Conservation (phyloP, 192 early-diverging fungal genomes). For the Rhizophagus clarus region DNA sequence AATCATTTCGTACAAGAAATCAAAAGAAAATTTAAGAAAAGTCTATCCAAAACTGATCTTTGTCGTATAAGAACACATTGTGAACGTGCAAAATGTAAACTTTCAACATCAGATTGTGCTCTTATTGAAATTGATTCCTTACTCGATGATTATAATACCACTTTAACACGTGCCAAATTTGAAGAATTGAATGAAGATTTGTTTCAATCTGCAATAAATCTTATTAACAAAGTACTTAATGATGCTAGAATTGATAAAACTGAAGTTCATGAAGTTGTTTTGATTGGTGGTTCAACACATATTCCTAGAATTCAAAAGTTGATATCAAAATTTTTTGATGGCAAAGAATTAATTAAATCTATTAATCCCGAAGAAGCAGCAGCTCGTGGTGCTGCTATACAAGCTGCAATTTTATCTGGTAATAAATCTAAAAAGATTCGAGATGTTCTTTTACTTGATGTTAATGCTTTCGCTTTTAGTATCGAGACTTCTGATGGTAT, state of each 20-base stretch:
- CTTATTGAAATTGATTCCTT: conserved; percentile 31
- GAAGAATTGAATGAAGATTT: neutral
- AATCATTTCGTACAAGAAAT: neutral
- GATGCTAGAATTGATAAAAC: neutral
- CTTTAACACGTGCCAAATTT: neutral
- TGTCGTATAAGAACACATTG: neutral
- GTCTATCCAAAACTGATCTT: neutral
- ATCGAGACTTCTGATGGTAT: neutral
- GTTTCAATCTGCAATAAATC: neutral
- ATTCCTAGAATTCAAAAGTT: neutral
- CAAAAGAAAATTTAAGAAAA: too few relatives aligned
- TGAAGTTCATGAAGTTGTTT: neutral
- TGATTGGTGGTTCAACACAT: neutral
- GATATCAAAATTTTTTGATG: neutral
- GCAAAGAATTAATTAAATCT: neutral
- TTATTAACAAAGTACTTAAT: neutral
- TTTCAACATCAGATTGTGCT: too few relatives aligned
- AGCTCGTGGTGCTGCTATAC: neutral
- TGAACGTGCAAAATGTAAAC: neutral
- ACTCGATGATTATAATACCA: too few relatives aligned
- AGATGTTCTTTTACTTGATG: neutral
- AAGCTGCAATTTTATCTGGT: neutral
- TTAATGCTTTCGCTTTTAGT: neutral
- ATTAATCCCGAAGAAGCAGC: neutral
- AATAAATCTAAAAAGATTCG: neutral